phyloP scores from a whole-genome alignment of 1,284 basidiomycete genomes.

The Sanghuangporus sanghuang region DNA sequence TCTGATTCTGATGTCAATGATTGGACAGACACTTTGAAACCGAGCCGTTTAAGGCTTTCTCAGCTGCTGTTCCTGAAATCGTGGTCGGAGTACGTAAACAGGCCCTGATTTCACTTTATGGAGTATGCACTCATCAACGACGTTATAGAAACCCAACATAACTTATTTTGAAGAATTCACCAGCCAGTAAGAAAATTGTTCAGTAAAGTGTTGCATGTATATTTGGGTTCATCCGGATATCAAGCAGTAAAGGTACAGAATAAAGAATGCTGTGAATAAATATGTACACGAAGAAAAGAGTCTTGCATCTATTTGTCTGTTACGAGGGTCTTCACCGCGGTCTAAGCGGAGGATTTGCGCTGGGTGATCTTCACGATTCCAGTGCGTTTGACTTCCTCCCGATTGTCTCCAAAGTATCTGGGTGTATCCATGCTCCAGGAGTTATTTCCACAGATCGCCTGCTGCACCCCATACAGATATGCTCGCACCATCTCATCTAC shows the following conservation, averaged over 20 bases:
- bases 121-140: background rate
- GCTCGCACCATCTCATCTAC: background rate
- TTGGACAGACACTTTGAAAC: slow-evolving; percentile 14
- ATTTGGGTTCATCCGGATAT: too few species aligned
- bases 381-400: slow-evolving; percentile 22
- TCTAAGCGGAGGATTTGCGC: background rate
- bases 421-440: background rate
- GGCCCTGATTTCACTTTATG: background rate
- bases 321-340: background rate
- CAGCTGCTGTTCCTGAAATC: slow-evolving; percentile 4
- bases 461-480: slow-evolving; percentile 1
- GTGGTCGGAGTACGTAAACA: background rate
- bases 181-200: background rate
- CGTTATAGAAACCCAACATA: slow-evolving; percentile 1
- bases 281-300: too few species aligned
- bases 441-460: background rate
- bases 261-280: too few species aligned
- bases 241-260: too few species aligned
- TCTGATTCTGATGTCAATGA: background rate
- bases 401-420: slow-evolving; percentile 38
- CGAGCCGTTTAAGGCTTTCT: slow-evolving; percentile 10
- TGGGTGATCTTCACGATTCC: background rate
- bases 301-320: background rate
- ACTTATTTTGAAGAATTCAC: slow-evolving; percentile 14
- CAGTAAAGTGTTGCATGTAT: too few species aligned